Evolutionary conservation across 345 rosid species (phyloP), one percentile per base, ranked within the genome.

Genomic region (Fremontodendron californicum): DNA sequence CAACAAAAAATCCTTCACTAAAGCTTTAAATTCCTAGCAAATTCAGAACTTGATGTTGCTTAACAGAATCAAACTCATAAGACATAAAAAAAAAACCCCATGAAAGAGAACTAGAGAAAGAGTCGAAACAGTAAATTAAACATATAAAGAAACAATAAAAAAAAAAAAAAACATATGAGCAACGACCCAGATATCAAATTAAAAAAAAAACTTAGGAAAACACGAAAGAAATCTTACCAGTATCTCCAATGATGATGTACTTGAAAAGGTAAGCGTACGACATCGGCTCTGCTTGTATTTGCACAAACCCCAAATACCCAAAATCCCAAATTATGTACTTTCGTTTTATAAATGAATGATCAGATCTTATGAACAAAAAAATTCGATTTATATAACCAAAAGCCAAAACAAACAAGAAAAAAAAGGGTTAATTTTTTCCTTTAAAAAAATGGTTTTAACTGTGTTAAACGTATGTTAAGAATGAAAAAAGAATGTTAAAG

Each of bases 261-360:
- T 61, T 61, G 65, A 61, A 61, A 16, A 61, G 65, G 39, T 61
- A 61, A 15, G 65, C 65, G 65, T 61, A 61, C 19, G 65, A 31
- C 65, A 61, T 61, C 35, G 11, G 16, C 27, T 60, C 37, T 60
- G 64, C 35, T 60, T 18, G 63, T 25, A 58, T 25, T 58, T 25
- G 63, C 3, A 11, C 11, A 7, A 58, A 57, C 62, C 62, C 33
- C 19, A 27, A 58, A 58, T 25, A 25, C 37, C 63, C 63, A 58
- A 29, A 60, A 27, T 60, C 19, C 63, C 63, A 58, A 29, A 60
- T 11, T 60, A 8, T 27, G 63, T 27, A 58, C 35, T 58, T 58
- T 9, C 33, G 33, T 9, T 58, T 9, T 3, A 4, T 25, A 58
- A 58, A 58, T 25, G 18, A 25, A 58, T 13, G 63, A 27, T 0